Base-by-base conservation (phyloP, 2,329 filamentous ascomycete genomes). In the Aspergillus calidoustus region DNA sequence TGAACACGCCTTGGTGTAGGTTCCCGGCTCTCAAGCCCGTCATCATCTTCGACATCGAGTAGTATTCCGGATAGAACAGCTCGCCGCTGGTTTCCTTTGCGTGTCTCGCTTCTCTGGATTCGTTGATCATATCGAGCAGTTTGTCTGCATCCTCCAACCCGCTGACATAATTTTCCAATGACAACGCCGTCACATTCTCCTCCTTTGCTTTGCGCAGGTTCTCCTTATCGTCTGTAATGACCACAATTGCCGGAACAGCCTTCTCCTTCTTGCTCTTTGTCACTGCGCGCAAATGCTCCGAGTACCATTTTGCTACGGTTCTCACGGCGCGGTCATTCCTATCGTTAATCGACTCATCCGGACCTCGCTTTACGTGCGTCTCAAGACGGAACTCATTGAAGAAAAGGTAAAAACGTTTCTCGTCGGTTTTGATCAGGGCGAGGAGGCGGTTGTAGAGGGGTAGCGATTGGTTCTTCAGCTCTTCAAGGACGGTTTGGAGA, bases 331-430 rank as follows among this genome's bases (percentile, higher is more conserved):
- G 88, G 76, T 99, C 96, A 73, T 99, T 99, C 58, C 95, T 87
- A 76, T 99, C 95, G 75, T 99, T 99, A 78, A 99, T 95, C 3
- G 87, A 90, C 81, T 99, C 95, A 43, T 91, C 89, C 6, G 84
- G 77, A 22, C 89, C 85, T 64, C 95, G 86, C 30, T 85, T 80
- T 52, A 97, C 87, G 72, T 97, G 91, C 0, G 95, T 99, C 77
- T 99, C 96, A 44, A 93, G 83, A 55, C 94, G 87, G 74, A 99
- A 99, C 71, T 99, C 95, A 76, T 99, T 99, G 86, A 98, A 98
- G 77, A 99, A 99, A 56, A 99, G 92, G 73, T 98, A 97, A 76
- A 97, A 98, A 58, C 94, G 88, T 83, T 99, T 99, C 67, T 96
- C 93, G 71, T 97, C 93, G 72, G 94, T 97, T 79, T 94, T 96